Evolutionary conservation across 148 eudicot species (phyloP).

Genomic region (Mesembryanthemum crystallinum): DNA sequence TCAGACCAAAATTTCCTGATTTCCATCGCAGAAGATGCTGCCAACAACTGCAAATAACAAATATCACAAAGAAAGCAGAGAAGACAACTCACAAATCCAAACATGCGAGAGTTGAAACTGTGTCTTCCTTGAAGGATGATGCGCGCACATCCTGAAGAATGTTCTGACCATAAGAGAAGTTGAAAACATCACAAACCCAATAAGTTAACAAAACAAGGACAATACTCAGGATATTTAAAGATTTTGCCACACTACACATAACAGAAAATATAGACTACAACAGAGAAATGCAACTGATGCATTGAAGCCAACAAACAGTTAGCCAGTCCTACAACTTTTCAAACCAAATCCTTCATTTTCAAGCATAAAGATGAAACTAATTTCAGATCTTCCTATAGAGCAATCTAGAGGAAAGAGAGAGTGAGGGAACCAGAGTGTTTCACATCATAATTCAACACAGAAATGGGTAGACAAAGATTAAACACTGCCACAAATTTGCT

Average conservation of each 20-base stretch:
- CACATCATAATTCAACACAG: neutral
- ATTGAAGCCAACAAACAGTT: too few relatives aligned
- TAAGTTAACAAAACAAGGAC: too few relatives aligned
- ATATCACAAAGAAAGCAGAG: neutral
- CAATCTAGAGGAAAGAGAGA: neutral
- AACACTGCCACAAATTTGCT: neutral
- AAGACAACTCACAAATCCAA: neutral
- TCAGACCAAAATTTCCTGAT: neutral
- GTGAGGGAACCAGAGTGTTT: neutral
- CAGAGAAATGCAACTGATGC: neutral
- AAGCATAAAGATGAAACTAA: neutral
- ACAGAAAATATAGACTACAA: neutral
- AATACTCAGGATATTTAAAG: neutral
- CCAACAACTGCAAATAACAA: neutral
- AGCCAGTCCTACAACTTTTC: too few relatives aligned
- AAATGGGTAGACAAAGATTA: neutral
- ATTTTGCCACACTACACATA: neutral
- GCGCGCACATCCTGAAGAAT: neutral
- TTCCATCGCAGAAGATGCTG: neutral
- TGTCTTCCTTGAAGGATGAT: neutral
- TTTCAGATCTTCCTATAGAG: neutral
- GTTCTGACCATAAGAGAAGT: neutral
- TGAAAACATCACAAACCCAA: too few relatives aligned
- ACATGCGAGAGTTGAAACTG: neutral
- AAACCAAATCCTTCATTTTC: neutral